phyloP scores from a whole-genome alignment of 2,329 filamentous ascomycete genomes.

The Pleoardoris graminearum region DNA sequence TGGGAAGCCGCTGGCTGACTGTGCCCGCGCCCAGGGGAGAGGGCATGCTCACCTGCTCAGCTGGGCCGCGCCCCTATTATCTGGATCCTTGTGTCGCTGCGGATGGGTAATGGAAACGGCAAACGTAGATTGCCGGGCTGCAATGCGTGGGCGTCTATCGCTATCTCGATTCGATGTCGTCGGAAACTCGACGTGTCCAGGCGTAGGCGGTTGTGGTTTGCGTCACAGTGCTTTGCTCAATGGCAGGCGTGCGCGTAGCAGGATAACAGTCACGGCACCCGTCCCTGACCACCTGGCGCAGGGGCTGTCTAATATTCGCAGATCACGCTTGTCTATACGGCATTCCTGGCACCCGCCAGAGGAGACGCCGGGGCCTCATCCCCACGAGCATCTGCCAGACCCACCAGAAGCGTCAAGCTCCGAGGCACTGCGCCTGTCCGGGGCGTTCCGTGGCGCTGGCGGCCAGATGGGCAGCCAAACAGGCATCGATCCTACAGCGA shows the following conservation, averaged over 20 bases:
- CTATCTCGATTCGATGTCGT: slow-evolving; percentile 1
- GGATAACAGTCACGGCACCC: slow-evolving; percentile 20
- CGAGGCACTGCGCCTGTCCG: slow-evolving; percentile 36
- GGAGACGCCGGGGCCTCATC: too few relatives aligned
- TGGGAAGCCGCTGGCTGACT: slow-evolving; percentile 27
- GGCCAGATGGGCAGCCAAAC: slow-evolving; percentile 28
- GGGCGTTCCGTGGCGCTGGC: slow-evolving; percentile 40
- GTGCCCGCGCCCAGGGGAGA: slow-evolving; percentile 17
- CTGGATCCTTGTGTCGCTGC: slow-evolving; percentile 11
- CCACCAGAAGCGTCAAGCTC: slow-evolving; percentile 31
- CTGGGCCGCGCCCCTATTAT: slow-evolving; percentile 17
- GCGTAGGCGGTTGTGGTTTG: slow-evolving; percentile 6
- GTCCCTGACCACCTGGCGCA: slow-evolving; percentile 24
- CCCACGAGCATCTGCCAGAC: slow-evolving; percentile 27
- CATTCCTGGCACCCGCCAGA: too few relatives aligned
- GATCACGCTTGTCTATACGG: slow-evolving; percentile 31
- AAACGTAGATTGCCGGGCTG: not conserved
- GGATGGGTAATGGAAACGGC: slow-evolving; percentile 14
- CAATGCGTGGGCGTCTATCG: not conserved
- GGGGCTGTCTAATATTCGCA: slow-evolving; percentile 38
- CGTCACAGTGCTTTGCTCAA: slow-evolving; percentile 27
- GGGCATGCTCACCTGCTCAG: slow-evolving; percentile 22
- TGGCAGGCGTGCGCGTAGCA: slow-evolving; percentile 22
- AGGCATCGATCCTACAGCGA: not conserved
- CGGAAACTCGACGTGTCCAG: not conserved